Evolutionary conservation across 2,329 filamentous ascomycete species (phyloP), one percentile per base, ranked within the genome.

Genomic region (Cadophora malorum): DNA sequence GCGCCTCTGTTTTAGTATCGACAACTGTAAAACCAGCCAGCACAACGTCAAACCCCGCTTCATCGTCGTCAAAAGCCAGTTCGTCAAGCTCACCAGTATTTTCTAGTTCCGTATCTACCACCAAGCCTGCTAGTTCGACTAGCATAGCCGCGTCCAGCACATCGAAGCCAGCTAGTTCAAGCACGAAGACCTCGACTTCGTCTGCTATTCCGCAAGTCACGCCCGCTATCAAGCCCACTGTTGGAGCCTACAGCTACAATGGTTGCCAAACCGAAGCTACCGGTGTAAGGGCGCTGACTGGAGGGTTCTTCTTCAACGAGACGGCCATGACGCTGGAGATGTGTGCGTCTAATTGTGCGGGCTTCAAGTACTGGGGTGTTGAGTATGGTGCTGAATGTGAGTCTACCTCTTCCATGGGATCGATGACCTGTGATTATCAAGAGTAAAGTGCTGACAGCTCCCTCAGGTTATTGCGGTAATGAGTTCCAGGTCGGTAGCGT

Each of bases 371-470:
- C 65, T 78, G 76, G 35, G 80, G 80, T 55, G 76, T 80, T 14
- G 80, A 82, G 67, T 81, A 79, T 68, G 73, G 74, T 31, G 72
- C 71, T 21, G 76, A 79, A 68, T 79, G 78, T 64, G 28, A 64
- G 63, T 58, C 21, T 5, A 9, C n/a, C 33, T 35, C 14, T 25
- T 23, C 55, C 12, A 9, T 14, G 14, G 35, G 35, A 9, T 38
- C 14, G 9, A 38, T 38, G 35, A 14, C 35, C 14, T 9, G 3
- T 52, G 50, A 31, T 1, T 4, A 9, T 33, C 14, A 38, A 14
- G 35, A 14, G 3, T 33, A 5, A n/a, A 33, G 1, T 59, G 10
- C 55, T 59, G 33, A 59, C 55, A 2, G 3, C 16, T 41, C 4
- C 9, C 9, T 7, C 21, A 59, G 55, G 35, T 49, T 78, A 73